phyloP scores from a whole-genome alignment of 108 stramenopile species.

The Skeletonema costatum region DNA sequence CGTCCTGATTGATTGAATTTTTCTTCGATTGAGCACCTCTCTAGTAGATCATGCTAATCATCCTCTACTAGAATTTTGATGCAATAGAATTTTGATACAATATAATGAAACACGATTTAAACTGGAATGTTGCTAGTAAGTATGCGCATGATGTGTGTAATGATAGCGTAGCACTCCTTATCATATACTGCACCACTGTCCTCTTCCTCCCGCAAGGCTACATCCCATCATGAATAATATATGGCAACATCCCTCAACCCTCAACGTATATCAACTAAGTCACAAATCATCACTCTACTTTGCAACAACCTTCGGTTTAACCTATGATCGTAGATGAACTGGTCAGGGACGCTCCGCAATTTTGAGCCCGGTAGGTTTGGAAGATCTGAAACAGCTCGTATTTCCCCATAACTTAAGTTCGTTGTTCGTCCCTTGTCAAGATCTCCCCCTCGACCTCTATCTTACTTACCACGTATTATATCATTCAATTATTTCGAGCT shows the following conservation, averaged over 20 bases:
- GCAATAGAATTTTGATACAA: not conserved
- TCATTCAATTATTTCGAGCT: too few relatives aligned
- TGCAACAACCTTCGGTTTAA: conserved; percentile 22
- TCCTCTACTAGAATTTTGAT: not conserved
- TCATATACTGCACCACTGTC: not conserved
- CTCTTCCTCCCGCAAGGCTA: not conserved
- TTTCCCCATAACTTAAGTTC: too few relatives aligned
- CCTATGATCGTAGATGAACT: conserved; percentile 9
- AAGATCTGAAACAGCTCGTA: too few relatives aligned
- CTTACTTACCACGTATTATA: too few relatives aligned
- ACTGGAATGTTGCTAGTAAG: not conserved
- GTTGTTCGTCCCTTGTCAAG: too few relatives aligned
- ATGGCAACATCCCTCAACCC: not conserved
- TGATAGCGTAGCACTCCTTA: not conserved
- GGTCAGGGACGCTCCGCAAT: too few relatives aligned
- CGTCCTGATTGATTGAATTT: not conserved
- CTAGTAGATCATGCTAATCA: not conserved
- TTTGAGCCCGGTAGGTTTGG: too few relatives aligned
- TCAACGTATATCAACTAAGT: too few relatives aligned
- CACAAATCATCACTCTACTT: conserved; percentile 2
- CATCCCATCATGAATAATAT: not conserved
- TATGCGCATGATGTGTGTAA: not conserved
- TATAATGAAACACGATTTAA: not conserved
- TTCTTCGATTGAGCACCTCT: not conserved
- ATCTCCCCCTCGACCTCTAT: too few relatives aligned